These are phyloP conservation scores for Citrus trifoliata DNA, from an alignment of 345 rosid species.

Conservation along the genomic window DNA sequence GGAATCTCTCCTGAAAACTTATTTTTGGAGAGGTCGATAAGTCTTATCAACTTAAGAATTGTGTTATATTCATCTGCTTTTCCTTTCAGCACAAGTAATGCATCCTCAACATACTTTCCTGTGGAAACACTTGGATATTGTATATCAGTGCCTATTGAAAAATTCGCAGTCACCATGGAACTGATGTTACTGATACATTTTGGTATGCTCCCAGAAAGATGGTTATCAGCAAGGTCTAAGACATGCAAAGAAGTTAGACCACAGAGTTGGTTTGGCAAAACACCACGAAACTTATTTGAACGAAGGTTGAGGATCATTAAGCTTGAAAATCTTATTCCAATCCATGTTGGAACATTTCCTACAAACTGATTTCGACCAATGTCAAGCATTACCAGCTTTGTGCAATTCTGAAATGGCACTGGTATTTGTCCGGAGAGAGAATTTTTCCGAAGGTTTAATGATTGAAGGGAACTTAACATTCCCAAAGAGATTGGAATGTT, in stretches of 20 bases:
- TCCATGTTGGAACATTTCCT: constrained; percentile 16
- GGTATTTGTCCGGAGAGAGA: not conserved
- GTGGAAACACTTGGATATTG: not conserved
- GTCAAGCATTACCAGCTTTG: too few species aligned
- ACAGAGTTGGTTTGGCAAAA: constrained; percentile 17
- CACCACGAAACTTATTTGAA: constrained; percentile 21
- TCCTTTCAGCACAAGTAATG: not conserved
- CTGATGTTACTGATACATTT: constrained; percentile 2
- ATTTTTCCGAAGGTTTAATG: not conserved
- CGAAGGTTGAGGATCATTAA: constrained; percentile 5
- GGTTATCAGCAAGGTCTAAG: constrained; percentile 14
- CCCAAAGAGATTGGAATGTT: not conserved
- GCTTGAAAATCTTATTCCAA: not conserved
- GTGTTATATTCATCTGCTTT: too few species aligned
- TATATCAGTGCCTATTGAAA: not conserved
- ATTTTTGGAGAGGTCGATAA: too few species aligned
- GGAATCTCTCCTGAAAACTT: too few species aligned
- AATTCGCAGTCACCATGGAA: not conserved
- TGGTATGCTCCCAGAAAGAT: constrained; percentile 6
- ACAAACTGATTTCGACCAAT: not conserved
- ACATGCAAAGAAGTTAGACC: constrained; percentile 2
- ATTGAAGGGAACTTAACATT: not conserved
- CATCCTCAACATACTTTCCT: not conserved
- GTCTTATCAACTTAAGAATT: too few species aligned
- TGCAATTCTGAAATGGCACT: not conserved